Conservation (phyloP, 2,329 filamentous ascomycete genomes). For the Aspergillus candidus region DNA sequence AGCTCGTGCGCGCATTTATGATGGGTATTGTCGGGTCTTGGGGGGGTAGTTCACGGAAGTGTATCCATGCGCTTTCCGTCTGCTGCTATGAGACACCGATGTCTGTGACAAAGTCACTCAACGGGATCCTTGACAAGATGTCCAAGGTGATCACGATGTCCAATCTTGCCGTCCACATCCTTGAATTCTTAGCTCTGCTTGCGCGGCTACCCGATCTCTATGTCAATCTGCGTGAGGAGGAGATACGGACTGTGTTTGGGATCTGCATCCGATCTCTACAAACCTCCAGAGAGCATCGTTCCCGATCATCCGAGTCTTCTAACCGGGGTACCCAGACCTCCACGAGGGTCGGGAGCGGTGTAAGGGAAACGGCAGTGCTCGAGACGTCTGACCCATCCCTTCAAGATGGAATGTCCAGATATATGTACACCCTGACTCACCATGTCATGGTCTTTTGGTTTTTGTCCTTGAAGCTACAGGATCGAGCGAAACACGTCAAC, state of each 20-base stretch:
- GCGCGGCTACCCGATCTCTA: constrained; percentile 79
- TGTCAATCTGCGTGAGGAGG: constrained; percentile 82
- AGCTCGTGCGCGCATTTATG: constrained; percentile 80
- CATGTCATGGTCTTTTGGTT: constrained; percentile 98
- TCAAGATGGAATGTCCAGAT: constrained; percentile 77
- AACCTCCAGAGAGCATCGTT: constrained; percentile 63
- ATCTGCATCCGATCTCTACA: constrained; percentile 93
- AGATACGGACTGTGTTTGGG: constrained; percentile 89
- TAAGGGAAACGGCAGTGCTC: constrained; percentile 37
- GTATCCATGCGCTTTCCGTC: constrained; percentile 89
- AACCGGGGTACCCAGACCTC: constrained; percentile 31
- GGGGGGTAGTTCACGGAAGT: constrained; percentile 83
- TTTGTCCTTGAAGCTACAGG: constrained; percentile 74
- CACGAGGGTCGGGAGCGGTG: constrained; percentile 39
- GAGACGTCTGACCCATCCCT: constrained; percentile 34
- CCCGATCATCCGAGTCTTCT: constrained; percentile 28
- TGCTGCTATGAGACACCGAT: constrained; percentile 91
- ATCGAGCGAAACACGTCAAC: constrained; percentile 74
- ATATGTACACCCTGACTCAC: constrained; percentile 88
- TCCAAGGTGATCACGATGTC: constrained; percentile 92
- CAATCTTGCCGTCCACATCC: constrained; percentile 84
- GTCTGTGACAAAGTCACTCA: constrained; percentile 77
- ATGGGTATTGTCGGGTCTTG: constrained; percentile 69
- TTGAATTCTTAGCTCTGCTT: constrained; percentile 89
- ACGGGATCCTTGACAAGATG: constrained; percentile 86